Base-by-base conservation (phyloP, 441 rosid species). In the Pelargonium fulgidum region DNA sequence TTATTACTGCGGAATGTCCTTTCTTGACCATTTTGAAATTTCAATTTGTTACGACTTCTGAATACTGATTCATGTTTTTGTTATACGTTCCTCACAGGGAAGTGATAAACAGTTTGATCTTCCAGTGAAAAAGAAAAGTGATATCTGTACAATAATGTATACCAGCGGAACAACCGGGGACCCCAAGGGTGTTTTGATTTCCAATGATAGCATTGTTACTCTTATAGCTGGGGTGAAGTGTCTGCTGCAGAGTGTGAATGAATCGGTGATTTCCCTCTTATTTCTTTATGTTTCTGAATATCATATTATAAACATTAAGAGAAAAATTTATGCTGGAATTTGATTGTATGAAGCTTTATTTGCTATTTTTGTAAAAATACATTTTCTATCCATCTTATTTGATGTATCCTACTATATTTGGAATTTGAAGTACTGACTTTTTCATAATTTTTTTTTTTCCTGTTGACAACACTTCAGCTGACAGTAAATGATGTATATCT, bases 101-200 rank as follows among this genome's bases (percentile, higher is more conserved):
- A 88, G 76, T 73, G 73, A 68, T 68, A 83, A 89, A 62, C 80
- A 85, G 22, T 86, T 80, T 80, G 97, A 92, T 54, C 90, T 90
- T 70, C 97, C 98, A 0, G 77, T 52, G 72, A 92, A 86, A 72
- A 81, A 73, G 77, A 80, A 85, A 81, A 81, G 77, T 48, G 97
- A 92, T 70, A 90, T 94, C 63, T 92, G 97, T 79, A 94, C 98
- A 62, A 29, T 92, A 48, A 94, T 92, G 99, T 94, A 94, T 73
- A 94, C 99, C 5, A 92, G 99, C 8, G 99, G 99, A 73, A 94
- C 99, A 67, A 92, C 99, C 67, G 98, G 97, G 75, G 96, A 94
- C 72, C 99, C 99, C n/a, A 94, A 90, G 77, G 99, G 99, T 78
- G 98, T 94, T 29, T 3, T 94, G 84, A 79, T 94, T 76, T 94